Evolutionary conservation across 768 basidiomycete species (phyloP).

Genomic region (Russula compacta): DNA sequence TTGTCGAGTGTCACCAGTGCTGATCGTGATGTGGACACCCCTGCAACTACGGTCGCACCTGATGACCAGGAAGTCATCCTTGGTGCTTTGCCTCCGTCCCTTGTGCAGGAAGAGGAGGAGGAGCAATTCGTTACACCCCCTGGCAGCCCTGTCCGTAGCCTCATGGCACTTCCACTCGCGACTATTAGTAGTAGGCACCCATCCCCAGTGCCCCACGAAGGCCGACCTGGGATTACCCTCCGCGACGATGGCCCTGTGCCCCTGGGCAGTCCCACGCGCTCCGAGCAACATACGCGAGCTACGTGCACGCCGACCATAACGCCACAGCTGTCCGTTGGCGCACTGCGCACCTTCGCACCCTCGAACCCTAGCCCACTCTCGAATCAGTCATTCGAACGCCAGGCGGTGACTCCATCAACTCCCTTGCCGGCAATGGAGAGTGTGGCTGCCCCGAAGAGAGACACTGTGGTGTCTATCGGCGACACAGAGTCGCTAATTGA

Average conservation of each 20-base stretch:
- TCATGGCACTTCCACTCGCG: background rate
- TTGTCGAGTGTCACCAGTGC: slow-evolving; percentile 1
- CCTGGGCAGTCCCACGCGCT: slow-evolving; percentile 3
- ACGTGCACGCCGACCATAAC: slow-evolving; percentile 4
- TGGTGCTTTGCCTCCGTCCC: slow-evolving; percentile 1
- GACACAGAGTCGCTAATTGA: slow-evolving; percentile 19
- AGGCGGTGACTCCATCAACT: background rate
- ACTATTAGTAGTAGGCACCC: slow-evolving; percentile 6
- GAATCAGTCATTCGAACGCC: slow-evolving; percentile 13
- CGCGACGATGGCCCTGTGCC: slow-evolving; percentile 14
- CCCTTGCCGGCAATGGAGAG: background rate
- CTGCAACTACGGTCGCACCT: background rate
- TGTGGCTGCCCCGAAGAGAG: background rate
- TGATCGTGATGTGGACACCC: background rate
- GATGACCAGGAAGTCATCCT: background rate
- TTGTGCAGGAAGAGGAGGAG: slow-evolving; percentile 16
- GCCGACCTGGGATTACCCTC: slow-evolving; percentile 6
- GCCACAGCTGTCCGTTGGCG: slow-evolving; percentile 1
- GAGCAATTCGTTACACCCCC: slow-evolving; percentile 15
- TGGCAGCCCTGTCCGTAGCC: slow-evolving; percentile 12
- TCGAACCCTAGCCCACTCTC: slow-evolving; percentile 20
- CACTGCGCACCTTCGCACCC: slow-evolving; percentile 13
- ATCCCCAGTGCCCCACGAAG: slow-evolving; percentile 14
- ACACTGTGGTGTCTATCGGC: slow-evolving; percentile 12
- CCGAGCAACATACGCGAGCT: slow-evolving; percentile 1